Evolutionary conservation across 345 rosid genomes (phyloP).

Genomic region (Pelargonium nanum): DNA sequence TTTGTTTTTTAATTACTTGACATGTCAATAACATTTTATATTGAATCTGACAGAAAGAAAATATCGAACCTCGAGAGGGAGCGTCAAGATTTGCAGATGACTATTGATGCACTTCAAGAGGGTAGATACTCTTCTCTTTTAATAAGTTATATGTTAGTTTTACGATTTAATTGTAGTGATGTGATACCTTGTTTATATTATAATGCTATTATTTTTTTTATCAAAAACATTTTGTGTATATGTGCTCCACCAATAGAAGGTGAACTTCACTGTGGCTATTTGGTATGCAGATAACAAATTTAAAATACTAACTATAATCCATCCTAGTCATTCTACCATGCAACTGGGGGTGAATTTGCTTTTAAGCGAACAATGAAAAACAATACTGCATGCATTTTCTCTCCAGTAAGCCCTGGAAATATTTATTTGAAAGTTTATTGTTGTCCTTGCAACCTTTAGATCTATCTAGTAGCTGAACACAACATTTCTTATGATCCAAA

Average conservation of each 20-base stretch:
- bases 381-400: not conserved
- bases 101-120: constrained; percentile 87
- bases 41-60: constrained; percentile 49
- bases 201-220: too few species aligned
- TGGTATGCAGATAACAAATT: not conserved
- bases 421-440: too few species aligned
- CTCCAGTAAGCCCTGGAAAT: not conserved
- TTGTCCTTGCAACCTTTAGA: too few species aligned
- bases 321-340: not conserved
- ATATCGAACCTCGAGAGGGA: constrained; percentile 76
- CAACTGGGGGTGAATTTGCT: not conserved
- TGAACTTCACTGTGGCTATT: not conserved
- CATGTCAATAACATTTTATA: not conserved
- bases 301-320: not conserved
- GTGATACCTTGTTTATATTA: too few species aligned
- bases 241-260: not conserved
- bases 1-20: not conserved
- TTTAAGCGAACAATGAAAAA: too few species aligned
- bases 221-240: too few species aligned
- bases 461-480: too few species aligned
- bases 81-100: constrained; percentile 74
- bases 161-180: not conserved
- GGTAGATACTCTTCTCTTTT: constrained; percentile 30
- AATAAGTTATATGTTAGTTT: not conserved
- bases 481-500: too few species aligned